phyloP scores from a whole-genome alignment of 805 yeast species.

The Hanseniaspora clermontiae region DNA sequence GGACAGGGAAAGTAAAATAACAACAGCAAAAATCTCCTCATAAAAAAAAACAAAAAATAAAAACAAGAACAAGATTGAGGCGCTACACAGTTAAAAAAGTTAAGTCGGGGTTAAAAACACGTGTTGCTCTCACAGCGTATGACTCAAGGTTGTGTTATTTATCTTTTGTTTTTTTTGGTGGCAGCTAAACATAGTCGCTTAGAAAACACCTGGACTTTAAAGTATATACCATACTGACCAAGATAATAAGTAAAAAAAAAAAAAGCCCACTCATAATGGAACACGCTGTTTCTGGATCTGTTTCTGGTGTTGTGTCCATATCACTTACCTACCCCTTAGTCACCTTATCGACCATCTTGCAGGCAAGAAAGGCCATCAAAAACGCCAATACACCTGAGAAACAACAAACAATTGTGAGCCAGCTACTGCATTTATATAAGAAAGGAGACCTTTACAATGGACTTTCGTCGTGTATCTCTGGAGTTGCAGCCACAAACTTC shows the following conservation, averaged over 20 bases:
- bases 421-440: conserved; percentile 30
- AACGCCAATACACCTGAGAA: conserved; percentile 17
- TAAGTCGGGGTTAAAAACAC: too few relatives aligned
- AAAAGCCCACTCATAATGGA: conserved; percentile 31
- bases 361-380: conserved; percentile 33
- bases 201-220: not conserved
- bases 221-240: too few relatives aligned
- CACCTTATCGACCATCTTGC: conserved; percentile 77
- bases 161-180: too few relatives aligned
- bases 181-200: too few relatives aligned
- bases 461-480: conserved; percentile 73
- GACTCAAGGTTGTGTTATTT: too few relatives aligned
- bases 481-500: conserved; percentile 75
- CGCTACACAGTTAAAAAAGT: too few relatives aligned
- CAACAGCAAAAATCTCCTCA: too few relatives aligned
- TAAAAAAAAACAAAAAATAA: too few relatives aligned
- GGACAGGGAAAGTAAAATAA: not conserved
- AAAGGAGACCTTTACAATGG: conserved; percentile 62
- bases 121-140: too few relatives aligned
- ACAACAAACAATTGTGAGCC: conserved; percentile 18
- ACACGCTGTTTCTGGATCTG: conserved; percentile 90
- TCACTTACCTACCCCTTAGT: conserved; percentile 81
- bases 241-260: too few relatives aligned
- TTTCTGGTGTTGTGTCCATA: conserved; percentile 83
- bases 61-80: too few relatives aligned